Percentiles rank a stretch among this genome's conserved stretches.
phyloP scores from a whole-genome alignment of 805 yeast species.

The Saturnispora zaruensis region DNA sequence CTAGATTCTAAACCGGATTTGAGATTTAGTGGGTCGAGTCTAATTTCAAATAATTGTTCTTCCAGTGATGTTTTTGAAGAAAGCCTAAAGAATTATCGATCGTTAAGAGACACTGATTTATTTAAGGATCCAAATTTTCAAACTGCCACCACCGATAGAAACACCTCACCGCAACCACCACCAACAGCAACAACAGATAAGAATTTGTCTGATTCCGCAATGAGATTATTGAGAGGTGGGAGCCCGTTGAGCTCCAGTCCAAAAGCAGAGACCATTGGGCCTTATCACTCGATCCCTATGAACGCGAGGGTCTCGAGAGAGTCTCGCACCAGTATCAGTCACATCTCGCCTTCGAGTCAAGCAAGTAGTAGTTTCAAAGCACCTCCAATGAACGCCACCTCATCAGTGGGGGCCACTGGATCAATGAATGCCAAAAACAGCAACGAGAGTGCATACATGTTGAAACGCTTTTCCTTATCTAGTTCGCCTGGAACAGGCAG shows the following conservation, averaged over 20 bases:
- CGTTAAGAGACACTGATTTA: constrained; percentile 13
- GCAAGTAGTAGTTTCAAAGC: constrained; percentile 10
- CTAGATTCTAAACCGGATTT: constrained; percentile 31
- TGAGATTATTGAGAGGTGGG: background rate
- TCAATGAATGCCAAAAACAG: background rate
- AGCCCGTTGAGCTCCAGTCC: constrained; percentile 8
- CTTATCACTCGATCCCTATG: background rate
- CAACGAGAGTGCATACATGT: background rate
- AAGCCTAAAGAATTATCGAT: constrained; percentile 23
- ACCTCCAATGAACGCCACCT: constrained; percentile 10
- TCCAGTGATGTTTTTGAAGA: constrained; percentile 23
- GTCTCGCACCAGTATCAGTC: constrained; percentile 7
- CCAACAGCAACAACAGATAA: constrained; percentile 8
- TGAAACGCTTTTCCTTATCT: constrained; percentile 1
- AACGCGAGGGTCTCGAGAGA: constrained; percentile 3
- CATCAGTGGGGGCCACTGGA: constrained; percentile 9
- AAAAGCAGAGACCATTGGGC: background rate
- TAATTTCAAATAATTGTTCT: constrained; percentile 15
- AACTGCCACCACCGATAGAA: background rate
- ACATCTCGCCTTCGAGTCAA: constrained; percentile 6
- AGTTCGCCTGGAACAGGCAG: constrained; percentile 4
- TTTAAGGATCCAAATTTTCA: constrained; percentile 5
- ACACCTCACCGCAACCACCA: constrained; percentile 4
- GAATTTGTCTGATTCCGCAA: constrained; percentile 3
- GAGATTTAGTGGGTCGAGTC: constrained; percentile 18